These are phyloP conservation scores for Fusarium neocosmosporiellum DNA, from an alignment of 2,329 filamentous ascomycete genomes.

Conservation along the genomic window DNA sequence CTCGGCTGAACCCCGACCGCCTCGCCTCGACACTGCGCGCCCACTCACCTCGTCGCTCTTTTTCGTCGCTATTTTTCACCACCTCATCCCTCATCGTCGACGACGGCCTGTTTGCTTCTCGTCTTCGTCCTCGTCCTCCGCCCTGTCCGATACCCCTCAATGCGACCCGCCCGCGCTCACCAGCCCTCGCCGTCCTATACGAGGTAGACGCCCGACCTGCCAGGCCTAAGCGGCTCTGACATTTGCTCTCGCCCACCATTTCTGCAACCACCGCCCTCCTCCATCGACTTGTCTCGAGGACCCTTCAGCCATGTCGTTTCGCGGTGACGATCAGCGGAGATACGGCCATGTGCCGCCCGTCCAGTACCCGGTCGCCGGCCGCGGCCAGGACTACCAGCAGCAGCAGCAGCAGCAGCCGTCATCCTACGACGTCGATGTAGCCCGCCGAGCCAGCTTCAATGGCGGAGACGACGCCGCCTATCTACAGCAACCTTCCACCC, in stretches of 20 bases:
- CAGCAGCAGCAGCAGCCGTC: conserved; percentile 50
- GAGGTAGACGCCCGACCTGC: conserved; percentile 41
- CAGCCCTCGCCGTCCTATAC: conserved; percentile 40
- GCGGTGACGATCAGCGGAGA: conserved; percentile 70
- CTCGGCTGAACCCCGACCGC: conserved; percentile 37
- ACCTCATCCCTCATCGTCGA: neutral
- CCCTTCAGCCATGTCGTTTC: conserved; percentile 67
- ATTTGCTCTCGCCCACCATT: conserved; percentile 26
- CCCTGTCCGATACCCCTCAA: conserved; percentile 38
- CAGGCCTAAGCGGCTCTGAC: conserved; percentile 38
- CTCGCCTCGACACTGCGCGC: conserved; percentile 25
- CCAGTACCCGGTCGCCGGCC: conserved; percentile 67
- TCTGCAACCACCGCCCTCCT: conserved; percentile 15
- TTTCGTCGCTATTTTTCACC: conserved; percentile 1
- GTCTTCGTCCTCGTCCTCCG: conserved; percentile 12
- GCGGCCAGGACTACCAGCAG: conserved; percentile 47
- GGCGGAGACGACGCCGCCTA: conserved; percentile 77
- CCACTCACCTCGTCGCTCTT: conserved; percentile 29
- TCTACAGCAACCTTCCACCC: conserved; percentile 51
- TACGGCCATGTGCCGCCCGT: conserved; percentile 75
- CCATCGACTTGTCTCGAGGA: conserved; percentile 2
- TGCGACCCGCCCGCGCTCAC: conserved; percentile 38
- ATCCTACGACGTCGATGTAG: conserved; percentile 48
- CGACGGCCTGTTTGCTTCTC: neutral
- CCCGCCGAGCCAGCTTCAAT: conserved; percentile 77